Evolutionary conservation across 2,329 filamentous ascomycete species (phyloP).

Genomic region (Fulvia fulva): DNA sequence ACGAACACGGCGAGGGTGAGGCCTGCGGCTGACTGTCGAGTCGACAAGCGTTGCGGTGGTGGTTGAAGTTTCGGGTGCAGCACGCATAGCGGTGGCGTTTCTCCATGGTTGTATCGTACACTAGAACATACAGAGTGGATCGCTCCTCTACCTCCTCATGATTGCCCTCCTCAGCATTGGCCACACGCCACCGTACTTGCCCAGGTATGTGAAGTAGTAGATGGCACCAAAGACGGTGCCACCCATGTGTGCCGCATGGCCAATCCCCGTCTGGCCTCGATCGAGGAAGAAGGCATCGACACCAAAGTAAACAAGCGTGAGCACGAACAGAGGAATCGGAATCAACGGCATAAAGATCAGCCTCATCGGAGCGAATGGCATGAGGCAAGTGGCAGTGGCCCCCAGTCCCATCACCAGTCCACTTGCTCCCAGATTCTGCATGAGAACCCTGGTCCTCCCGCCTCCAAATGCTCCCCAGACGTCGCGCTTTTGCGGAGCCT

Average conservation of each 20-base stretch:
- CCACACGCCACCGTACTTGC: constrained; percentile 24
- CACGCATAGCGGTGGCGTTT: background rate
- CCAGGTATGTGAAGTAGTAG: constrained; percentile 29
- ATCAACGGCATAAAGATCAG: constrained; percentile 39
- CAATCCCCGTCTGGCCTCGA: constrained; percentile 27
- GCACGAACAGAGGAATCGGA: constrained; percentile 38
- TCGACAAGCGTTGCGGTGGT: background rate
- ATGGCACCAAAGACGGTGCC: constrained; percentile 38
- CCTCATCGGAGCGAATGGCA: constrained; percentile 32
- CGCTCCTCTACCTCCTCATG: background rate
- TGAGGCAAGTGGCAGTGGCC: constrained; percentile 37
- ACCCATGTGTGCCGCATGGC: constrained; percentile 46
- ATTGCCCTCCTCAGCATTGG: constrained; percentile 3
- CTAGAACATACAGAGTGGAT: background rate
- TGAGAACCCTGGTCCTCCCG: background rate
- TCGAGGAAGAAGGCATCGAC: constrained; percentile 40
- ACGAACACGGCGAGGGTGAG: constrained; percentile 35
- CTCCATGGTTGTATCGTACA: background rate
- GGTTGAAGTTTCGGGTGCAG: background rate
- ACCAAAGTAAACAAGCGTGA: constrained; percentile 35
- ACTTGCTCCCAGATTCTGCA: constrained; percentile 35
- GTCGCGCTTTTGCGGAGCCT: background rate
- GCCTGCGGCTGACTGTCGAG: constrained; percentile 21
- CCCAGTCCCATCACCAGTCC: constrained; percentile 41
- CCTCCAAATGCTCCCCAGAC: background rate